Evolutionary conservation across 2,329 filamentous ascomycete genomes (phyloP).

Genomic region (Calonectria leucothoes): DNA sequence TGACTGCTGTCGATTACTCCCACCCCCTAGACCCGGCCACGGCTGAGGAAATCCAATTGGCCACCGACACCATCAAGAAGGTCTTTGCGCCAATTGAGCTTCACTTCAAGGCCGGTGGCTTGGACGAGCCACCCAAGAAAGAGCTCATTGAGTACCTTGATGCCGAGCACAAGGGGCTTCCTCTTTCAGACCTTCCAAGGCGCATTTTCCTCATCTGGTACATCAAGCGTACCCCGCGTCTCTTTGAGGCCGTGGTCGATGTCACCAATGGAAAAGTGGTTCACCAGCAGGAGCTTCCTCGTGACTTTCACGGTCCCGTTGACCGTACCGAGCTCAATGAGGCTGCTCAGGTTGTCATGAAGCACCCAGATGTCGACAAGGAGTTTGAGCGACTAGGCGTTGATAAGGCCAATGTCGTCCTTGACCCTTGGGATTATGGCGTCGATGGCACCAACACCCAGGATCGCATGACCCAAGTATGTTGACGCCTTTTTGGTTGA

Average conservation of each 20-base stretch:
- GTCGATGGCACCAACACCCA: slow-evolving; percentile 24
- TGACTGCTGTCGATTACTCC: slow-evolving; percentile 14
- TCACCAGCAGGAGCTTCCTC: slow-evolving; percentile 22
- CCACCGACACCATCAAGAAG: slow-evolving; percentile 23
- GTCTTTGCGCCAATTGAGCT: slow-evolving; percentile 14
- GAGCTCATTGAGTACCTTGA: slow-evolving; percentile 12
- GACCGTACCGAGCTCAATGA: slow-evolving; percentile 21
- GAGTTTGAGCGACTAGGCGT: slow-evolving; percentile 17
- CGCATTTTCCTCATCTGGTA: slow-evolving; percentile 26
- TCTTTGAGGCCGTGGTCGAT: slow-evolving; percentile 27
- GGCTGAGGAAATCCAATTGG: slow-evolving; percentile 19
- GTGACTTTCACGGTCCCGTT: slow-evolving; percentile 26
- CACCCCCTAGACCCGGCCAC: slow-evolving; percentile 28
- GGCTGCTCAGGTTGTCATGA: slow-evolving; percentile 14
- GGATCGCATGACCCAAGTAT: slow-evolving; percentile 20
- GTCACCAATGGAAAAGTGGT: slow-evolving; percentile 18
- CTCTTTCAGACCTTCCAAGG: slow-evolving; percentile 14
- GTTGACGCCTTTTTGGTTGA: background rate
- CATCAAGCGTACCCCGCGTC: slow-evolving; percentile 21
- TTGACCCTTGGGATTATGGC: slow-evolving; percentile 27
- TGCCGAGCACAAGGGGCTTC: slow-evolving; percentile 17
- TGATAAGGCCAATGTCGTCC: slow-evolving; percentile 17
- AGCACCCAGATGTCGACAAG: slow-evolving; percentile 13
- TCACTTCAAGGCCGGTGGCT: slow-evolving; percentile 27
- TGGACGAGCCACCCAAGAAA: slow-evolving; percentile 25